phyloP scores from a whole-genome alignment of 306 rosid species.

The Corylus americana region DNA sequence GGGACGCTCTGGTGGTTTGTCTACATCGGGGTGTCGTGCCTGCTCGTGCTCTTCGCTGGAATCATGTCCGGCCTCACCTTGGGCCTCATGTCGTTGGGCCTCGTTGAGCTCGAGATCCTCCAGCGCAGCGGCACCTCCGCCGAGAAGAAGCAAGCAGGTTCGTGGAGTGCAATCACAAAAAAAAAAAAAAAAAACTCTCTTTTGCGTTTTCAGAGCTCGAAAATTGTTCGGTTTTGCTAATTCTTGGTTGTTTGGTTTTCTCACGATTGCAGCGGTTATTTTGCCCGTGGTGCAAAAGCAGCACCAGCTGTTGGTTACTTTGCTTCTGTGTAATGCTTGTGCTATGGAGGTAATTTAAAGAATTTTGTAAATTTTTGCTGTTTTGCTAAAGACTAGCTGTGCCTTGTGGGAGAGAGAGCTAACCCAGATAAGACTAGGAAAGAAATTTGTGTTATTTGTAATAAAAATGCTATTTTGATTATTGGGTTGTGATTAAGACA shows the following conservation, averaged over 20 bases:
- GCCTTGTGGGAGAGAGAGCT: neutral
- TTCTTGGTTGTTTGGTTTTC: slow-evolving; percentile 2
- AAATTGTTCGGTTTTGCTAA: neutral
- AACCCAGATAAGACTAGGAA: neutral
- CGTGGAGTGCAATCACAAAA: neutral
- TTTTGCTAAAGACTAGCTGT: neutral
- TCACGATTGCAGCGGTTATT: slow-evolving; percentile 51
- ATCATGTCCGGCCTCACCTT: slow-evolving; percentile 95
- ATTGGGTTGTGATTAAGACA: neutral
- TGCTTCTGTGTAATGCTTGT: slow-evolving; percentile 85
- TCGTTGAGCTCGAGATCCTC: slow-evolving; percentile 84
- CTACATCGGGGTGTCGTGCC: slow-evolving; percentile 59
- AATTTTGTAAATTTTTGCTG: neutral
- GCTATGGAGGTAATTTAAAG: slow-evolving; percentile 80
- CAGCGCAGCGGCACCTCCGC: slow-evolving; percentile 60
- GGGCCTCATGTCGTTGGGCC: slow-evolving; percentile 75
- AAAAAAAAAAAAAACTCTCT: neutral
- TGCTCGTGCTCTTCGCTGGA: slow-evolving; percentile 81
- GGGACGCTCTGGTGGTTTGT: slow-evolving; percentile 67
- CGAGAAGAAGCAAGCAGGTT: slow-evolving; percentile 86
- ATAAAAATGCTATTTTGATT: neutral
- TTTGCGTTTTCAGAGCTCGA: neutral
- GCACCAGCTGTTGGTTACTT: slow-evolving; percentile 84
- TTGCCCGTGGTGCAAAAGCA: slow-evolving; percentile 78
- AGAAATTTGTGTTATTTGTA: neutral